phyloP scores from a whole-genome alignment of 352 stramenopile species.

The Phytophthora fragariae region DNA sequence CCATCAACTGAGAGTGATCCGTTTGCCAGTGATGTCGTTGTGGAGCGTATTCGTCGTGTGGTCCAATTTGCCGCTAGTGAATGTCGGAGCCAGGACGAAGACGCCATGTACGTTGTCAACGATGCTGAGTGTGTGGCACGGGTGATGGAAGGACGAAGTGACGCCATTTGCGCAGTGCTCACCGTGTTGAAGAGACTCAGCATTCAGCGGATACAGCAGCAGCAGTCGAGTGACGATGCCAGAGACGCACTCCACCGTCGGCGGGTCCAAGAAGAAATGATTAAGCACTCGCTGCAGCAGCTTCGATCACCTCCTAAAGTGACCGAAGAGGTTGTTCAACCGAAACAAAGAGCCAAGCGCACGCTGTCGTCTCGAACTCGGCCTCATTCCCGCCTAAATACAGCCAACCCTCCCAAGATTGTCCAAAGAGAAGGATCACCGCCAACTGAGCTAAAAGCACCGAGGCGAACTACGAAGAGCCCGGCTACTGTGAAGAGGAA shows the following conservation, averaged over 20 bases:
- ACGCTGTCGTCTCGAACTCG: slow-evolving; percentile 9
- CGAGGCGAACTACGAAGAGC: slow-evolving; percentile 15
- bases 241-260: slow-evolving; percentile 3
- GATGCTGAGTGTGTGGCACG: slow-evolving; percentile 45
- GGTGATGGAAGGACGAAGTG: slow-evolving; percentile 43
- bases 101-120: slow-evolving; percentile 63
- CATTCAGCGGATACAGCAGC: neutral
- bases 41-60: slow-evolving; percentile 39
- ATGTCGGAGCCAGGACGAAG: slow-evolving; percentile 46
- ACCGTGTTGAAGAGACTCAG: slow-evolving; percentile 51
- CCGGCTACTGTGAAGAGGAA: slow-evolving; percentile 12
- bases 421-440: neutral
- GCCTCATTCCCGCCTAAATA: neutral
- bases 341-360: slow-evolving; percentile 19
- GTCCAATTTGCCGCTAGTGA: slow-evolving; percentile 53
- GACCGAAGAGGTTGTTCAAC: neutral
- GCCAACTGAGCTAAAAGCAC: neutral
- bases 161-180: slow-evolving; percentile 59
- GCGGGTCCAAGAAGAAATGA: slow-evolving; percentile 18
- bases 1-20: slow-evolving; percentile 3
- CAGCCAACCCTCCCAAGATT: neutral
- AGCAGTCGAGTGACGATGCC: slow-evolving; percentile 3
- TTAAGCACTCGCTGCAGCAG: slow-evolving; percentile 19
- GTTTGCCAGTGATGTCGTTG: slow-evolving; percentile 4
- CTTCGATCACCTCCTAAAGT: neutral